Evolutionary conservation across 306 rosid genomes (phyloP), one percentile per base, ranked within the genome.

Genomic region (Cicer yamashitae): DNA sequence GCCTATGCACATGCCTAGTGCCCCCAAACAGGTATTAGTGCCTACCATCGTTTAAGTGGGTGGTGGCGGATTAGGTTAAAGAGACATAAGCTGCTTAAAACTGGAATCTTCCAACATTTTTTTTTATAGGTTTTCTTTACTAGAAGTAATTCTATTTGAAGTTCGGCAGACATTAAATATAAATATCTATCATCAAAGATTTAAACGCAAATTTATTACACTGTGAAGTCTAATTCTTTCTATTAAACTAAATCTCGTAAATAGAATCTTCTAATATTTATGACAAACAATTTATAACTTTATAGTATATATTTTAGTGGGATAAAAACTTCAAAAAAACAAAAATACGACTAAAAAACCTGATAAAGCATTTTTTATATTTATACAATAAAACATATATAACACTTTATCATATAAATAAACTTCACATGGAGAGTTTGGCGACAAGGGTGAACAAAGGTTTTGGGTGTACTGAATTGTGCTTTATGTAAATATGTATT

Each of bases 31-130:
- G 51, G 51, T n/a, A 44, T 66, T 34, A 67, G 75, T 56, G 81
- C 60, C 70, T 13, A 47, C 45, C 63, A 78, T 40, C 70, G 70
- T 48, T 15, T 57, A n/a, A 57, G 43, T 39, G 84, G 84, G 43
- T 79, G 67, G 80, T 67, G 76, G 43, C 80, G 46, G 51, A 50
- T 74, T 67, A 67, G 71, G 59, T 64, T 38, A 54, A 46, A 15
- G 3, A 47, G 48, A 34, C 30, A 22, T 7, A 14, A 10, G 7
- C 73, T 52, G 34, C 4, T 25, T 63, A 1, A 22, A 50, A n/a
- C 37, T 6, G 22, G 70, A 13, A 34, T n/a, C 61, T 12, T 30
- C 67, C 12, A 57, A 14, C 5, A 68, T 13, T 34, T 10, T 22
- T 25, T 25, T 25, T 25, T 25, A 25, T 3, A 25, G 4, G 3